Percentiles rank a stretch among this genome's conserved stretches.
Conservation (phyloP, 371 early-diverging fungal species). For the Dichotomocladium elegans region DNA sequence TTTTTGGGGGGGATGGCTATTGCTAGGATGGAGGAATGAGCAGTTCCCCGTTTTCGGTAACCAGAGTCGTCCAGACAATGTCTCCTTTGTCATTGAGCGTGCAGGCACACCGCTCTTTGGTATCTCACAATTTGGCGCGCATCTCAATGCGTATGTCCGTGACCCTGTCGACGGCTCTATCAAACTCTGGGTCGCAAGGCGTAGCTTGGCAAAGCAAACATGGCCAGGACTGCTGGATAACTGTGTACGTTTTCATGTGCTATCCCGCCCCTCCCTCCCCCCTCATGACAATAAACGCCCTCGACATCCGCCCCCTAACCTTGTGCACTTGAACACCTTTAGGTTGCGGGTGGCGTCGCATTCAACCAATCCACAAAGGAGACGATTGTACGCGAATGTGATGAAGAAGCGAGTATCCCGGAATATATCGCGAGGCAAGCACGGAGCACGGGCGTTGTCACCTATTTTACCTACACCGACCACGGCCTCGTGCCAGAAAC, state of each 20-base stretch:
- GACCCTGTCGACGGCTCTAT: slow-evolving; percentile 35
- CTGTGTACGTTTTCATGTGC: slow-evolving; percentile 49
- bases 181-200: slow-evolving; percentile 86
- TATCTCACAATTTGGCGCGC: slow-evolving; percentile 75
- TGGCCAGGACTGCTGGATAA: slow-evolving; percentile 89
- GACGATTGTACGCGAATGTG: slow-evolving; percentile 81
- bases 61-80: slow-evolving; percentile 22
- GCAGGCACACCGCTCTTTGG: slow-evolving; percentile 77
- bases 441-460: slow-evolving; percentile 58
- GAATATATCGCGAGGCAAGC: slow-evolving; percentile 47
- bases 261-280: no score
- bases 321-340: neutral
- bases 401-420: slow-evolving; percentile 86
- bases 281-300: no score
- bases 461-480: slow-evolving; percentile 60
- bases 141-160: slow-evolving; percentile 76
- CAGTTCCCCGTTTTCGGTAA: slow-evolving; percentile 75
- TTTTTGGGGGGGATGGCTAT: no score
- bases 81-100: slow-evolving; percentile 76
- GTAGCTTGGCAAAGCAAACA: slow-evolving; percentile 78
- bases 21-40: slow-evolving; percentile 55
- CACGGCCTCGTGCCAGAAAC: slow-evolving; percentile 67
- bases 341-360: slow-evolving; percentile 84
- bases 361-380: slow-evolving; percentile 56
- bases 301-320: no score